These are phyloP conservation scores for Salix udensis DNA, from an alignment of 345 rosid species.

Conservation along the genomic window DNA sequence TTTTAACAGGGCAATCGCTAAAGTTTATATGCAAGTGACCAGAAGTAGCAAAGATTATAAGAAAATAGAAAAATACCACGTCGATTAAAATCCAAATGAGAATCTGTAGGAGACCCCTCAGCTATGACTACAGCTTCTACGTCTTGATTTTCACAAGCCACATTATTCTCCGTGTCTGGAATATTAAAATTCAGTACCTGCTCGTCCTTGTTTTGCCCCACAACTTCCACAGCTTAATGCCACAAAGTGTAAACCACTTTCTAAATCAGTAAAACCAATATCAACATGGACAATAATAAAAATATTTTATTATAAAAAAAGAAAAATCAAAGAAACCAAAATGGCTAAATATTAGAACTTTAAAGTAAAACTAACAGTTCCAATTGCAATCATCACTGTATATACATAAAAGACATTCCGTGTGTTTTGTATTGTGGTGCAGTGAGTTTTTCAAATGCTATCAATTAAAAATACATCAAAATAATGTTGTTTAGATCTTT, in stretches of 20 bases:
- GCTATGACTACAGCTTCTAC: slow-evolving; percentile 57
- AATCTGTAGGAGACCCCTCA: slow-evolving; percentile 49
- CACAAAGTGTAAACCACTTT: neutral
- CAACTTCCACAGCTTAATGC: slow-evolving; percentile 34
- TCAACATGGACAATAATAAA: neutral
- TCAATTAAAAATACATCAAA: too few relatives aligned
- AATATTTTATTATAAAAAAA: neutral
- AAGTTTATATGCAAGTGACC: neutral
- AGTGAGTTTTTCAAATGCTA: too few relatives aligned
- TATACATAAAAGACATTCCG: neutral
- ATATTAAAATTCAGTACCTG: slow-evolving; percentile 45
- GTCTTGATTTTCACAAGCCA: slow-evolving; percentile 49
- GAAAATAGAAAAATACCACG: slow-evolving; percentile 24
- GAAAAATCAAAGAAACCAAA: neutral
- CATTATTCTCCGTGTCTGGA: slow-evolving; percentile 52
- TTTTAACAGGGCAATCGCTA: neutral
- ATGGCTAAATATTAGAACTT: neutral
- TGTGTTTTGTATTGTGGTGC: too few relatives aligned
- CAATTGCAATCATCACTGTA: neutral
- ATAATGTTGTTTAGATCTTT: too few relatives aligned
- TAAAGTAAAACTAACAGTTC: neutral
- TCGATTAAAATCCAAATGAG: slow-evolving; percentile 18
- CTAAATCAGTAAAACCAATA: neutral
- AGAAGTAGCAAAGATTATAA: neutral
- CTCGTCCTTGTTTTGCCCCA: slow-evolving; percentile 40